Evolutionary conservation across 108 stramenopile genomes (phyloP).

Genomic region (Poteriospumella lacustris): DNA sequence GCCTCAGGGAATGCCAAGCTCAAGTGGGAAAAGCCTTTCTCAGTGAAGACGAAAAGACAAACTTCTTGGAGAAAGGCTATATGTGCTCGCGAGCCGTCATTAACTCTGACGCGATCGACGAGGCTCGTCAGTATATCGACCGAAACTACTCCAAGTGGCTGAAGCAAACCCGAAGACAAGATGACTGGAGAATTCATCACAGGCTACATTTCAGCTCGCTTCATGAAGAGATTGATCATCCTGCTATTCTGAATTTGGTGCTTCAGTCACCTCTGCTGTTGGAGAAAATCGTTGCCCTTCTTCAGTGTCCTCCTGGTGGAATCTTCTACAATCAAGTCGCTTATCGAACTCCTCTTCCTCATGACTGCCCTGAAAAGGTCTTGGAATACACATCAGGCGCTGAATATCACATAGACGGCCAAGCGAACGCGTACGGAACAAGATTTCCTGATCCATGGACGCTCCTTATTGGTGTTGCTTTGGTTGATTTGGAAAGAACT

Average conservation of each 20-base stretch:
- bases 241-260: conserved; percentile 16
- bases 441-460: conserved; percentile 26
- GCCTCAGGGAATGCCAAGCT: no score
- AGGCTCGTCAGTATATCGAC: not conserved
- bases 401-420: conserved; percentile 22
- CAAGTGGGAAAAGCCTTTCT: no score
- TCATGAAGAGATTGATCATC: not conserved
- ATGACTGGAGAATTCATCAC: conserved; percentile 21
- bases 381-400: not conserved
- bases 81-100: no score
- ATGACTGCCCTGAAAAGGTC: not conserved
- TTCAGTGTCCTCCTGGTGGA: not conserved
- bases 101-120: no score
- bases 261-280: not conserved
- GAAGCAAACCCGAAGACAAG: conserved; percentile 10
- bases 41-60: no score
- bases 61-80: no score
- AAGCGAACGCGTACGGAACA: not conserved
- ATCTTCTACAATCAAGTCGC: conserved; percentile 21
- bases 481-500: not conserved
- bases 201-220: not conserved
- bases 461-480: conserved; percentile 10
- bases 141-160: not conserved
- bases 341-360: conserved; percentile 10
- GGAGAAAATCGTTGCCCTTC: not conserved